Conservation (phyloP, 1,284 basidiomycete species). For the Trichosporon coremiiforme region DNA sequence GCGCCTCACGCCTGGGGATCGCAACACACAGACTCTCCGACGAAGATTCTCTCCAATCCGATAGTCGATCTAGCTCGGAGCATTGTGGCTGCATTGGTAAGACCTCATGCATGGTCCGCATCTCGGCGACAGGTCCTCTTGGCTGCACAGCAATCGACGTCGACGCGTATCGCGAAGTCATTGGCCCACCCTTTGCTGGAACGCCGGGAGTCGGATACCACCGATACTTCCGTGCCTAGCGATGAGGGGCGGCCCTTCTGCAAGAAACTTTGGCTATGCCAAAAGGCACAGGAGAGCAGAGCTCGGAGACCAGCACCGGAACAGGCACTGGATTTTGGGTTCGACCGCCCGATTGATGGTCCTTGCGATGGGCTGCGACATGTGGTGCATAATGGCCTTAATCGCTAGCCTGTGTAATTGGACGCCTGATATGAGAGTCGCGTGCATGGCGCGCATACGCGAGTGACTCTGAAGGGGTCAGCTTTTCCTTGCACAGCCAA, state of each 20-base stretch:
- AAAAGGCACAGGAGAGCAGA: neutral
- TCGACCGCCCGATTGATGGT: neutral
- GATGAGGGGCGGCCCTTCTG: neutral
- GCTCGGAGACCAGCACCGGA: neutral
- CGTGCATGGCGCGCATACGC: neutral
- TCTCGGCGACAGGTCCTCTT: conserved; percentile 1
- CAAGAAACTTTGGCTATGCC: neutral
- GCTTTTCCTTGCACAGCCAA: neutral
- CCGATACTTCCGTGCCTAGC: neutral
- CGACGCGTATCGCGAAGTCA: neutral
- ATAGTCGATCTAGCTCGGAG: neutral
- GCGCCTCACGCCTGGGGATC: neutral
- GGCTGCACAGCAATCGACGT: neutral
- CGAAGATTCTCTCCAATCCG: neutral
- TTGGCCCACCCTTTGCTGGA: neutral
- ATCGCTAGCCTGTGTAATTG: neutral
- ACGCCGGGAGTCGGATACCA: neutral
- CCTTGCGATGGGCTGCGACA: neutral
- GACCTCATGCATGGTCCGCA: neutral
- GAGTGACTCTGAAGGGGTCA: conserved; percentile 3
- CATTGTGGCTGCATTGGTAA: neutral
- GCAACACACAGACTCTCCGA: conserved; percentile 5
- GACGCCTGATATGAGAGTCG: neutral
- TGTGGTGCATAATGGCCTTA: neutral
- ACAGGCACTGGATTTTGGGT: neutral